These are phyloP conservation scores for Clarireedia homoeocarpa DNA, from an alignment of 2,329 filamentous ascomycete species.

Conservation along the genomic window DNA sequence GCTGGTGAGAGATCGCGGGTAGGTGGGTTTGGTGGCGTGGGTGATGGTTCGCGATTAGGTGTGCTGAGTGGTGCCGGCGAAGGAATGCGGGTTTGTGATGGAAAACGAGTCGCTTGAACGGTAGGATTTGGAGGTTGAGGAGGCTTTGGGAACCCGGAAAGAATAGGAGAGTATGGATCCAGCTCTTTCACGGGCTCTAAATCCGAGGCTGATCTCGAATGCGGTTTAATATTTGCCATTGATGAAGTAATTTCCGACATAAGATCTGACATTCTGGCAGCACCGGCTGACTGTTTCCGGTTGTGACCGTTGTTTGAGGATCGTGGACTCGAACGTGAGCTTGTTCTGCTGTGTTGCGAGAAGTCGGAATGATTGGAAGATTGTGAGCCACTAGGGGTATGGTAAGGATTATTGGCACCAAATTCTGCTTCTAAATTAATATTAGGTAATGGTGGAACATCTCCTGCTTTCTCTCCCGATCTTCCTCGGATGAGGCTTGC, in stretches of 20 bases:
- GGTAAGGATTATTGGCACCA: slow-evolving; percentile 54
- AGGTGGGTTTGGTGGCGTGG: background rate
- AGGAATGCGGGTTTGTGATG: slow-evolving; percentile 19
- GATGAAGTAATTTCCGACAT: slow-evolving; percentile 50
- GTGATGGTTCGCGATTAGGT: background rate
- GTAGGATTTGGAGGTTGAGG: slow-evolving; percentile 38
- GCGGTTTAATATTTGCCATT: slow-evolving; percentile 28
- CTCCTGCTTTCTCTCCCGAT: slow-evolving; percentile 15
- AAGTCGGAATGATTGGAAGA: slow-evolving; percentile 57
- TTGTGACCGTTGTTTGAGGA: slow-evolving; percentile 29
- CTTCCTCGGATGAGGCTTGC: slow-evolving; percentile 23
- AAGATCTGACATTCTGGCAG: slow-evolving; percentile 40
- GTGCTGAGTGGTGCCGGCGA: slow-evolving; percentile 3
- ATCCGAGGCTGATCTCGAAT: background rate
- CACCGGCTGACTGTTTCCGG: slow-evolving; percentile 32
- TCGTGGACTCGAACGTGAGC: slow-evolving; percentile 52
- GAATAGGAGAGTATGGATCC: slow-evolving; percentile 7
- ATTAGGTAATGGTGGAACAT: slow-evolving; percentile 22
- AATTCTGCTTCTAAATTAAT: slow-evolving; percentile 53
- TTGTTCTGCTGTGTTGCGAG: slow-evolving; percentile 51
- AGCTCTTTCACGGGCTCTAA: slow-evolving; percentile 3
- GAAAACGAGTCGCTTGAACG: slow-evolving; percentile 34
- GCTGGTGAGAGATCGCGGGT: background rate
- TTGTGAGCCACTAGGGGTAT: slow-evolving; percentile 54
- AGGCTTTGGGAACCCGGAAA: slow-evolving; percentile 10